Conservation (phyloP, 169 alveolate species). For the Babesia ovata region DNA sequence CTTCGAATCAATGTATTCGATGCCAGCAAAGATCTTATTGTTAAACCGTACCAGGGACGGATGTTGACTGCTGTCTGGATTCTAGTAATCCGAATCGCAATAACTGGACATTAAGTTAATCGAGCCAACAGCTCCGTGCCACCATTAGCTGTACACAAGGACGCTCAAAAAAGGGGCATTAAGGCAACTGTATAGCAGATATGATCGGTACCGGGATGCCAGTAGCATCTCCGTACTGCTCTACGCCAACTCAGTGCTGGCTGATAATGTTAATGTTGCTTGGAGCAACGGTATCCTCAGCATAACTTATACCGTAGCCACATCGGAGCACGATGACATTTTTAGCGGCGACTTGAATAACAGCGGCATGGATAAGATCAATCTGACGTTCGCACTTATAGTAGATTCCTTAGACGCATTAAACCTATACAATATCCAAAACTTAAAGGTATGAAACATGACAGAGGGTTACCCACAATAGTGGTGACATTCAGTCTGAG, state of each 20-base stretch:
- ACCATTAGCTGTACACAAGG: neutral
- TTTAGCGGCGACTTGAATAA: neutral
- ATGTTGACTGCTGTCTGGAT: no score
- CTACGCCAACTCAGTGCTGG: slow-evolving; percentile 6
- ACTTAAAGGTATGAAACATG: neutral
- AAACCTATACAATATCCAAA: neutral
- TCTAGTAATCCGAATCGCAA: no score
- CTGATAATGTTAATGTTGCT: neutral
- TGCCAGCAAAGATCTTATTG: no score
- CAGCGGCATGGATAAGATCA: neutral
- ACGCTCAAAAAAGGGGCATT: neutral
- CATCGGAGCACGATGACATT: neutral
- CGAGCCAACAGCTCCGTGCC: neutral
- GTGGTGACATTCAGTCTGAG: no score
- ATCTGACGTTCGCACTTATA: slow-evolving; percentile 8
- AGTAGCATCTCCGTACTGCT: slow-evolving; percentile 23
- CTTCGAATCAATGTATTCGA: no score
- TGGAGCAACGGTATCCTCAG: slow-evolving; percentile 12
- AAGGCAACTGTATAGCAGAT: slow-evolving; percentile 5
- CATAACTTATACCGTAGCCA: neutral
- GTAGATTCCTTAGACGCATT: neutral
- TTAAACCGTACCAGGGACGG: no score
- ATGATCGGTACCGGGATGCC: slow-evolving; percentile 56
- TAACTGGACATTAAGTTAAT: no score
- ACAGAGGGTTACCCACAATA: no score